A percentile compares a stretch with the other conserved stretches of the same genome.
Conservation (phyloP, 2,329 filamentous ascomycete species). For the Apiospora pterosperma region DNA sequence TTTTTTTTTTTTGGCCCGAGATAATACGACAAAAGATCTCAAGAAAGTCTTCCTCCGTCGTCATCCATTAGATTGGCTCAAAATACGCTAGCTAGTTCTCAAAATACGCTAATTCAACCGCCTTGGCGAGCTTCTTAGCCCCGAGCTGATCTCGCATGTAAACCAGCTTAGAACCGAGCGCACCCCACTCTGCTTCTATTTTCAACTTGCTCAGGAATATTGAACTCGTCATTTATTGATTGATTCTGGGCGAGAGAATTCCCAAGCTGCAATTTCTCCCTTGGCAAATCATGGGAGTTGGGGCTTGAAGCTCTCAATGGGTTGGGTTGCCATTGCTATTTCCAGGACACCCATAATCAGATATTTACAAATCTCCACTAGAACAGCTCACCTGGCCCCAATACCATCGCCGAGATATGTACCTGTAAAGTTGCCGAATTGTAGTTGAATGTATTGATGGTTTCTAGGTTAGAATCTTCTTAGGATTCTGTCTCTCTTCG, state of each 20-base stretch:
- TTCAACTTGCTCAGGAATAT: not conserved
- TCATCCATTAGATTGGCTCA: conserved; percentile 1
- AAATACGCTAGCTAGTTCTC: not conserved
- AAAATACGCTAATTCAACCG: not conserved
- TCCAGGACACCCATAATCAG: no score
- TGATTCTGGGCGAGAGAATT: not conserved
- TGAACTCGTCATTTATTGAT: no score
- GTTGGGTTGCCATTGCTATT: not conserved
- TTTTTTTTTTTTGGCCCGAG: not conserved
- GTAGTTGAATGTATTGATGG: not conserved
- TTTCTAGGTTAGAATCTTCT: not conserved
- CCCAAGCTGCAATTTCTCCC: not conserved
- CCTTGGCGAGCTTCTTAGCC: not conserved
- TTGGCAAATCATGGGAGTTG: not conserved
- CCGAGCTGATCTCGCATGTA: not conserved
- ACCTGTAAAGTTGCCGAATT: not conserved
- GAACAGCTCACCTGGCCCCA: no score
- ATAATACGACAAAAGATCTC: conserved; percentile 2
- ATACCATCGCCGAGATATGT: no score
- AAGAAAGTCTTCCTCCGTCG: not conserved
- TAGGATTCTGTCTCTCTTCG: not conserved
- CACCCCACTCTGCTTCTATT: not conserved
- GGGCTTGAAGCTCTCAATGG: not conserved
- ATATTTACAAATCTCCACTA: no score
- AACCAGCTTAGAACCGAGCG: not conserved